These are phyloP conservation scores for Coemansia sp. DNA, from an alignment of 192 early-diverging fungal genomes.

Conservation along the genomic window DNA sequence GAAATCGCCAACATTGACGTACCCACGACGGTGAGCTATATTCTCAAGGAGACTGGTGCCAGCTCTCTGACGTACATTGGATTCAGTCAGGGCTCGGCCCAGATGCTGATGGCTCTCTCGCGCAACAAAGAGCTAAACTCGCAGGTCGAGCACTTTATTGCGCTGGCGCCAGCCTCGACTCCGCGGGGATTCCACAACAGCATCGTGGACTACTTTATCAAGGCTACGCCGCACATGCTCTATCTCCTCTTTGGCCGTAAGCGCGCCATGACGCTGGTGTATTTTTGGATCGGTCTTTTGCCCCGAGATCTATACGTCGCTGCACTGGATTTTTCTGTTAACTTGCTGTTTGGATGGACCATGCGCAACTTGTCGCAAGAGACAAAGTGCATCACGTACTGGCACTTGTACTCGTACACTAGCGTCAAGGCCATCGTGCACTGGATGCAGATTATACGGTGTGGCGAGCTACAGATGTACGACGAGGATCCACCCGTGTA, in stretches of 20 bases:
- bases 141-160: slow-evolving; percentile 87
- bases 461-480: slow-evolving; percentile 88
- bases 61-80: slow-evolving; percentile 89
- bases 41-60: slow-evolving; percentile 79
- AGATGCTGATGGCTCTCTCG: slow-evolving; percentile 86
- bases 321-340: slow-evolving; percentile 70
- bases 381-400: slow-evolving; percentile 80
- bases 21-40: slow-evolving; percentile 85
- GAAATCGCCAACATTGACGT: slow-evolving; percentile 87
- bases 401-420: slow-evolving; percentile 86
- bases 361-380: slow-evolving; percentile 66
- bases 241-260: slow-evolving; percentile 90
- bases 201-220: slow-evolving; percentile 79
- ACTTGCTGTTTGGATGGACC: slow-evolving; percentile 86
- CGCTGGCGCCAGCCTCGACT: slow-evolving; percentile 88
- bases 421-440: slow-evolving; percentile 93
- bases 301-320: slow-evolving; percentile 73
- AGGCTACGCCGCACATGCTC: slow-evolving; percentile 82
- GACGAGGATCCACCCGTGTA: slow-evolving; percentile 74
- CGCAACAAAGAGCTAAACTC: slow-evolving; percentile 78
- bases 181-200: slow-evolving; percentile 81
- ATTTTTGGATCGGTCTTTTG: slow-evolving; percentile 86
- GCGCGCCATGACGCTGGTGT: slow-evolving; percentile 70
- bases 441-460: slow-evolving; percentile 95
- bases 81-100: slow-evolving; percentile 94